These are phyloP conservation scores for Chlamydomonas sp. DNA, from an alignment of 139 green algal species.

Conservation along the genomic window DNA sequence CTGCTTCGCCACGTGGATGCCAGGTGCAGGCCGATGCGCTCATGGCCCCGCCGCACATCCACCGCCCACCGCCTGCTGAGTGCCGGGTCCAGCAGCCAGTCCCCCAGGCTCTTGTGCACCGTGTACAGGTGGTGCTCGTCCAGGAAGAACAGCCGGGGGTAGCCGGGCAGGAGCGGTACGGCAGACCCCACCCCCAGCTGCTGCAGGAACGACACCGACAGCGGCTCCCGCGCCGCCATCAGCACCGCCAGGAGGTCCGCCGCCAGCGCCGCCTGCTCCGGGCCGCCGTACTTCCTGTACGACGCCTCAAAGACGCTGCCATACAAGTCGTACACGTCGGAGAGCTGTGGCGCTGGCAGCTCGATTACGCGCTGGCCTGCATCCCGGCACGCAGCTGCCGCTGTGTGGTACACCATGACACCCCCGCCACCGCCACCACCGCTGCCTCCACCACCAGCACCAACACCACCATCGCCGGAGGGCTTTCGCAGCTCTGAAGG, in stretches of 20 bases:
- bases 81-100: background rate
- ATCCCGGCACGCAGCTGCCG: background rate
- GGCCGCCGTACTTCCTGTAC: no score
- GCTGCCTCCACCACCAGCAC: background rate
- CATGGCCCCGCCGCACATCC: background rate
- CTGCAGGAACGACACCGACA: slow-evolving; percentile 23
- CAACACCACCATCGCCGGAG: background rate
- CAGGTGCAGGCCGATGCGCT: background rate
- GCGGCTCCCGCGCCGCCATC: slow-evolving; percentile 24
- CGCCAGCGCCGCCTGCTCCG: background rate
- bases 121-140: background rate
- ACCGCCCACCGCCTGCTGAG: background rate
- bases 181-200: background rate
- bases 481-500: background rate
- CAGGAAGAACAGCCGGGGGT: background rate
- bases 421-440: background rate
- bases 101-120: background rate
- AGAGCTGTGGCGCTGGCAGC: background rate
- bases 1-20: background rate
- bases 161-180: background rate
- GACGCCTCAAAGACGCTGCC: background rate
- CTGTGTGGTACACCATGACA: slow-evolving; percentile 2
- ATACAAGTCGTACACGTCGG: background rate
- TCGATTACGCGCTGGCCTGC: background rate
- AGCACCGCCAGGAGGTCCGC: slow-evolving; percentile 20